phyloP scores from a whole-genome alignment of 129 eudicot genomes.

The Flaveria ramosissima region DNA sequence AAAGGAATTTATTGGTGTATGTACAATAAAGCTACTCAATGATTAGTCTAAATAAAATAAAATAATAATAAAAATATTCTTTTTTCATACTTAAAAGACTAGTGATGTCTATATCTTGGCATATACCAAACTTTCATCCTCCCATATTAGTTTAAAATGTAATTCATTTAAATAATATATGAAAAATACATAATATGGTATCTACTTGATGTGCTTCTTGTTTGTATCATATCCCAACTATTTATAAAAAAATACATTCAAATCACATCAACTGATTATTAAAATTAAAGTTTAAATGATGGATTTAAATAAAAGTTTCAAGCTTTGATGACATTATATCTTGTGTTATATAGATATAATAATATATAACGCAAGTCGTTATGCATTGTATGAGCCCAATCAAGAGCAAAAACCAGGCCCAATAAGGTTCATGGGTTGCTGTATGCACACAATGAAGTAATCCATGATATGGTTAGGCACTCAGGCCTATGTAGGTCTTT shows the following conservation, averaged over 20 bases:
- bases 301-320: background rate
- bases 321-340: background rate
- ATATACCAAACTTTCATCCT: slow-evolving; percentile 27
- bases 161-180: background rate
- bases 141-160: slow-evolving; percentile 3
- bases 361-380: too few species aligned
- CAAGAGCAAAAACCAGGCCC: too few species aligned
- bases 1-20: slow-evolving; percentile 39
- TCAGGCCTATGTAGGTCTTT: too few species aligned
- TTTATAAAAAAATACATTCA: background rate
- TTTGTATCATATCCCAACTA: background rate
- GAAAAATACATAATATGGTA: slow-evolving; percentile 28
- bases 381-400: too few species aligned
- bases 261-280: background rate
- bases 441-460: too few species aligned
- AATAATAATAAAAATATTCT: slow-evolving; percentile 5
- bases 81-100: slow-evolving; percentile 26
- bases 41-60: slow-evolving; percentile 14
- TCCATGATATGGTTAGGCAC: too few species aligned
- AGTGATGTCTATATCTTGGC: slow-evolving; percentile 40
- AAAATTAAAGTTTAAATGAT: background rate
- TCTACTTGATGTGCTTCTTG: slow-evolving; percentile 13
- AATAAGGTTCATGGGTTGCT: too few species aligned
- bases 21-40: slow-evolving; percentile 27
- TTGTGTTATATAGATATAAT: too few species aligned